phyloP scores from a whole-genome alignment of 2,329 filamentous ascomycete genomes.

The Metarhizium sp. region DNA sequence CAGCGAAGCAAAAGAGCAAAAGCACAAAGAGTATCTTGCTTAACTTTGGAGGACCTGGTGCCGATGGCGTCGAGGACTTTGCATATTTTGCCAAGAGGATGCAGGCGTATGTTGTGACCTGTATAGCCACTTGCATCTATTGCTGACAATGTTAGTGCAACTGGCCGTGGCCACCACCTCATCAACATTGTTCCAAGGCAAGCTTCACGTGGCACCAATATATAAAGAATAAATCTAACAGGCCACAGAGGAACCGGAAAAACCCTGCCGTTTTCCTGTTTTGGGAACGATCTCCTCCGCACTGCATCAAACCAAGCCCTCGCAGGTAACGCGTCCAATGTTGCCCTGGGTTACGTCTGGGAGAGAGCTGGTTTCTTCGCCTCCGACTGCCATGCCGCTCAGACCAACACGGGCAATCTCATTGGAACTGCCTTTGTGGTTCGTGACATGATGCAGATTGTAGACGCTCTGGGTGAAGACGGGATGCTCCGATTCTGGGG shows the following conservation, averaged over 20 bases:
- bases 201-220: not conserved
- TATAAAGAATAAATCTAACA: not conserved
- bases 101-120: slow-evolving; percentile 4
- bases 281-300: slow-evolving; percentile 1
- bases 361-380: slow-evolving; percentile 11
- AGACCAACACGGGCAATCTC: slow-evolving; percentile 21
- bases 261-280: slow-evolving; percentile 18
- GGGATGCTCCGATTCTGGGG: slow-evolving; percentile 30
- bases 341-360: slow-evolving; percentile 14
- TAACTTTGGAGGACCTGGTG: slow-evolving; percentile 12
- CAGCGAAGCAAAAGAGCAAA: not conserved
- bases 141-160: slow-evolving; percentile 7
- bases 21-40: slow-evolving; percentile 15
- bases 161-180: slow-evolving; percentile 17
- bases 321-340: slow-evolving; percentile 11
- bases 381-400: slow-evolving; percentile 10
- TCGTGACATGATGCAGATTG: slow-evolving; percentile 33
- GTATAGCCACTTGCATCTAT: not conserved
- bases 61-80: not conserved
- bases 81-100: slow-evolving; percentile 1
- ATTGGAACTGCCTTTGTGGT: slow-evolving; percentile 34
- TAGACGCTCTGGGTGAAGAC: slow-evolving; percentile 30
- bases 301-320: slow-evolving; percentile 1
- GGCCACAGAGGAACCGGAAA: slow-evolving; percentile 15
- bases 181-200: slow-evolving; percentile 18